Conservation (phyloP, 2,329 filamentous ascomycete genomes). For the Akanthomyces muscarius region DNA sequence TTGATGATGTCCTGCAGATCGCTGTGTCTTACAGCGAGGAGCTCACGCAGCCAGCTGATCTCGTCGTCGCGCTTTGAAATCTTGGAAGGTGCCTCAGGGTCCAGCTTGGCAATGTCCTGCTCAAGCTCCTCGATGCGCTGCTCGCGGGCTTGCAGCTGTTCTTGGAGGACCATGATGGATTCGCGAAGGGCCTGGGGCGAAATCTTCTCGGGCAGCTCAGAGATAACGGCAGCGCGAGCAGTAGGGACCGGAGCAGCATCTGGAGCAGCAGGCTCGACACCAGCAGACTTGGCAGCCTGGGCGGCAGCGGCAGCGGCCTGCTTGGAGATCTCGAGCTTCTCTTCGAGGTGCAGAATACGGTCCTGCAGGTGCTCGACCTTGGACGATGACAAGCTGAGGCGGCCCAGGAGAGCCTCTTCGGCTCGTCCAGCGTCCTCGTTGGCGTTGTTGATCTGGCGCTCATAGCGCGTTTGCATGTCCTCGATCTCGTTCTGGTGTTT, state of each 20-base stretch:
- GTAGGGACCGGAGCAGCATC: conserved; percentile 36
- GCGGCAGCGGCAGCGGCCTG: conserved; percentile 81
- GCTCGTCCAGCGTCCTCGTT: conserved; percentile 77
- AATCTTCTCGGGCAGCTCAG: conserved; percentile 72
- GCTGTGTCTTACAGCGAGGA: conserved; percentile 83
- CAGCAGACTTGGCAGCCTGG: conserved; percentile 63
- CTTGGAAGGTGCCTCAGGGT: conserved; percentile 74
- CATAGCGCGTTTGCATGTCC: conserved; percentile 71
- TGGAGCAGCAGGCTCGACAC: conserved; percentile 36
- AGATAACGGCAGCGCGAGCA: conserved; percentile 37
- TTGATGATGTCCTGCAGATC: conserved; percentile 90
- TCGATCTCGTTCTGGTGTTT: conserved; percentile 68
- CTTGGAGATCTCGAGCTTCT: conserved; percentile 86
- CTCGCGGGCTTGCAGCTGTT: conserved; percentile 93
- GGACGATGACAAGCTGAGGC: conserved; percentile 74
- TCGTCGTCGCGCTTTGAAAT: conserved; percentile 91
- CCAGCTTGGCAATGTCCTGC: conserved; percentile 61
- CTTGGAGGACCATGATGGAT: conserved; percentile 92
- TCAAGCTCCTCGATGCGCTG: conserved; percentile 84
- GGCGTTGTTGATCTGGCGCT: conserved; percentile 66
- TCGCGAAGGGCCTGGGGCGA: conserved; percentile 93
- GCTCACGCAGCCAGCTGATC: conserved; percentile 89
- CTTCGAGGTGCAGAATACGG: conserved; percentile 77
- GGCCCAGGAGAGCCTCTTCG: conserved; percentile 76
- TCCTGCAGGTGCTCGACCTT: conserved; percentile 85